Percentiles rank a stretch among this genome's conserved stretches.
Conservation (phyloP, 768 basidiomycete species). For the Tricholoma matsutake region DNA sequence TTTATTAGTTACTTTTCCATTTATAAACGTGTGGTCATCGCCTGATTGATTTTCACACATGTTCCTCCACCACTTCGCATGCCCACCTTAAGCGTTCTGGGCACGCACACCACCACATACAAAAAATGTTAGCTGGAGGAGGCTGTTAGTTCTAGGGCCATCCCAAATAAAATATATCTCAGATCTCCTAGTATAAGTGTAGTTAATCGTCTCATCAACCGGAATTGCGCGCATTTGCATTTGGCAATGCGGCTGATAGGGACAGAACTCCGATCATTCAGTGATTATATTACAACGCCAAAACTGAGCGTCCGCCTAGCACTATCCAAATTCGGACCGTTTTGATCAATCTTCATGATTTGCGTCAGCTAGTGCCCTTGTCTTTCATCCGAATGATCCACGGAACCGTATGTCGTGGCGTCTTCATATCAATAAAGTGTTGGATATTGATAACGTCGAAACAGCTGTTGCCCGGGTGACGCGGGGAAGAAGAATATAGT, state of each 20-base stretch:
- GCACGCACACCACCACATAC: too few relatives aligned
- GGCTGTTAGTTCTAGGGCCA: conserved; percentile 2
- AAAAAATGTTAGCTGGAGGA: too few relatives aligned
- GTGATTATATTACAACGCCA: conserved; percentile 1
- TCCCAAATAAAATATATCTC: conserved; percentile 1
- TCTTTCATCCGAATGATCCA: background rate
- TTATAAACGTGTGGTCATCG: too few relatives aligned
- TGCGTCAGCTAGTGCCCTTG: conserved; percentile 2
- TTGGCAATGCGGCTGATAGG: conserved; percentile 6
- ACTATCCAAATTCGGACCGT: background rate
- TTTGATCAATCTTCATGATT: conserved; percentile 4
- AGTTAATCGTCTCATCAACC: background rate
- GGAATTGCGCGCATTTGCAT: conserved; percentile 5
- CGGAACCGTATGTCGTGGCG: background rate
- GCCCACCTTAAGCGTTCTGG: too few relatives aligned
- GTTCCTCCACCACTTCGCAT: too few relatives aligned
- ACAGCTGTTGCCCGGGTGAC: background rate
- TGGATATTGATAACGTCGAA: background rate
- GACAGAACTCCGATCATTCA: conserved; percentile 6
- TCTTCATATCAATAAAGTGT: too few relatives aligned
- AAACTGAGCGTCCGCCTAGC: background rate
- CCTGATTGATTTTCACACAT: too few relatives aligned
- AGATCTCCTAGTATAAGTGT: background rate
- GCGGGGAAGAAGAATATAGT: background rate
- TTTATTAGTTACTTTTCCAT: background rate